Percentiles rank a stretch among this genome's conserved stretches.
Conservation (phyloP, 2,329 filamentous ascomycete species). For the Xylariaceae sp. region DNA sequence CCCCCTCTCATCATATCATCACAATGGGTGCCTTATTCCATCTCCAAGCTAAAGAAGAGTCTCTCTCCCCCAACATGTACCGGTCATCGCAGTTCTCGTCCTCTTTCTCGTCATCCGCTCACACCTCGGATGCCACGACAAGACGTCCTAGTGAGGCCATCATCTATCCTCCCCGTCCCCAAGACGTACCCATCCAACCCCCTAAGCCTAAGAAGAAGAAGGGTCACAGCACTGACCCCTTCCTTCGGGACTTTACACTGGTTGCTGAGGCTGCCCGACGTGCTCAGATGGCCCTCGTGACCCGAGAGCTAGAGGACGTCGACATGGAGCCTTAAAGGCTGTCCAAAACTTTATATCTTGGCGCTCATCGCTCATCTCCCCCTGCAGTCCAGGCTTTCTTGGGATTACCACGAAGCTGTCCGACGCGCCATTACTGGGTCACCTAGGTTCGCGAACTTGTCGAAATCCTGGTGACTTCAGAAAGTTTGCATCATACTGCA, state of each 20-base stretch:
- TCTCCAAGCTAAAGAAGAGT: no score
- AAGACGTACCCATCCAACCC: conserved; percentile 22
- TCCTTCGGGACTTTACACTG: conserved; percentile 77
- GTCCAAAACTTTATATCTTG: no score
- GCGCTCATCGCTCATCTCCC: no score
- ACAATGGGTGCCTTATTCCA: no score
- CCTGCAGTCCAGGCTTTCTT: no score
- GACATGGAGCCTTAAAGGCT: no score
- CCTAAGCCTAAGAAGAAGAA: conserved; percentile 23
- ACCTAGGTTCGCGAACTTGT: no score
- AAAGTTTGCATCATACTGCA: no score
- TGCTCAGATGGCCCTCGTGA: conserved; percentile 83
- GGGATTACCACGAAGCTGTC: no score
- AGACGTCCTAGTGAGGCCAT: conserved; percentile 16
- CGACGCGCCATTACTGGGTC: no score
- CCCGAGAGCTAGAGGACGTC: conserved; percentile 78
- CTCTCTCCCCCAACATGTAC: conserved; percentile 7
- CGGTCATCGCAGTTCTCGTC: conserved; percentile 7
- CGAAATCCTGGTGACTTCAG: no score
- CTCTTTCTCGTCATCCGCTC: conserved; percentile 12
- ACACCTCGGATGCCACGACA: conserved; percentile 12
- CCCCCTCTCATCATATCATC: no score
- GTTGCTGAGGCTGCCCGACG: conserved; percentile 90
- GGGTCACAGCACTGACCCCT: conserved; percentile 45
- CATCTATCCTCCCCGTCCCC: conserved; percentile 30